Evolutionary conservation across 2,329 filamentous ascomycete species (phyloP).

Genomic region (Atkinsonella texensis): DNA sequence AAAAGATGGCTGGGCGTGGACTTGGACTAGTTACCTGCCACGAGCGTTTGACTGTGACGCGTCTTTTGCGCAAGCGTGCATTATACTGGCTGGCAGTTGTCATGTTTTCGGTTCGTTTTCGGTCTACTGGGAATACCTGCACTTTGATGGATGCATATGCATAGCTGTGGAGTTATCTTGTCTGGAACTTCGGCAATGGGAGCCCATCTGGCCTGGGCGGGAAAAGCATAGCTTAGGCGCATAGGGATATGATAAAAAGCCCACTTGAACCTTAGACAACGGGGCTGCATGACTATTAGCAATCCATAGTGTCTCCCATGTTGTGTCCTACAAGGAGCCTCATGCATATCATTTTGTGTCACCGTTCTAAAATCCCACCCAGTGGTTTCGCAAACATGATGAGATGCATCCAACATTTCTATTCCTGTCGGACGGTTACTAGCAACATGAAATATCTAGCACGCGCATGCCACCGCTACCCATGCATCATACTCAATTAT

Average conservation of each 20-base stretch:
- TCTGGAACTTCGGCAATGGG: neutral
- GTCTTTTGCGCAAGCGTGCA: neutral
- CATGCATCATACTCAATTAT: neutral
- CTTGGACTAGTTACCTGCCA: neutral
- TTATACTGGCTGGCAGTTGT: neutral
- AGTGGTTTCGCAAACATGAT: neutral
- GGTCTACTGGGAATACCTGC: neutral
- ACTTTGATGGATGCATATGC: slow-evolving; percentile 5
- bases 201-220: neutral
- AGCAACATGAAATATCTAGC: neutral
- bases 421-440: neutral
- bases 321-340: too few relatives aligned
- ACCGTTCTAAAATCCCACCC: too few relatives aligned
- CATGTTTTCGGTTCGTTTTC: neutral
- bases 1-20: slow-evolving; percentile 61
- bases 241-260: neutral
- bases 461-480: slow-evolving; percentile 2
- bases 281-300: neutral
- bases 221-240: neutral
- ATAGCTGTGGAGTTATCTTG: slow-evolving; percentile 11
- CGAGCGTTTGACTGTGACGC: too few relatives aligned
- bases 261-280: neutral
- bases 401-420: neutral
- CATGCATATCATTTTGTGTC: too few relatives aligned
- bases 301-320: too few relatives aligned